Conservation (phyloP, 2,329 filamentous ascomycete species). For the Penicillium sclerotigenum region DNA sequence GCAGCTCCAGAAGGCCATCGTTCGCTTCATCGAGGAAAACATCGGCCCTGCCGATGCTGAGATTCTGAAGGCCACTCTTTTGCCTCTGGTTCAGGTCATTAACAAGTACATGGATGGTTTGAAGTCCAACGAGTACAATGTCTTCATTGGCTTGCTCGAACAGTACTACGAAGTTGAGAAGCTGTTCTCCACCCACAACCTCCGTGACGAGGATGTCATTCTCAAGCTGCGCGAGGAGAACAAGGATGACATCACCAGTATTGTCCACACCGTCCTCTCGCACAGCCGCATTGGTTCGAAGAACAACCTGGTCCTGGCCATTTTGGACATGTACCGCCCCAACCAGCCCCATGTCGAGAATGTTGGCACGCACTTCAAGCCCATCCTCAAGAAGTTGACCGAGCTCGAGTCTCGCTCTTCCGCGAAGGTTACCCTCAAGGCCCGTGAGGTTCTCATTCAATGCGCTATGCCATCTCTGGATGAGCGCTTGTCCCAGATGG, state of each 20-base stretch:
- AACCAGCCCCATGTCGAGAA: slow-evolving; percentile 90
- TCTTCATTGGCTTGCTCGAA: slow-evolving; percentile 75
- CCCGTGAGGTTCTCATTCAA: slow-evolving; percentile 94
- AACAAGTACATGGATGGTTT: slow-evolving; percentile 79
- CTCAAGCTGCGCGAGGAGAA: slow-evolving; percentile 92
- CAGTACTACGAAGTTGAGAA: slow-evolving; percentile 80
- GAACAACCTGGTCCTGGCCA: slow-evolving; percentile 87
- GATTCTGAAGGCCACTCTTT: slow-evolving; percentile 68
- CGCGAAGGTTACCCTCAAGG: slow-evolving; percentile 95
- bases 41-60: slow-evolving; percentile 69
- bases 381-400: slow-evolving; percentile 77
- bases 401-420: slow-evolving; percentile 84
- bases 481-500: slow-evolving; percentile 94
- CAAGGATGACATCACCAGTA: slow-evolving; percentile 82
- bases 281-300: slow-evolving; percentile 90
- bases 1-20: slow-evolving; percentile 75
- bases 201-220: slow-evolving; percentile 89
- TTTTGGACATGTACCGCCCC: slow-evolving; percentile 89
- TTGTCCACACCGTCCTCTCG: slow-evolving; percentile 86
- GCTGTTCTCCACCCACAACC: slow-evolving; percentile 79
- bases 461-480: slow-evolving; percentile 93
- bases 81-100: slow-evolving; percentile 74
- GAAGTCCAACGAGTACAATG: slow-evolving; percentile 82
- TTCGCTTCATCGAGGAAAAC: slow-evolving; percentile 86
- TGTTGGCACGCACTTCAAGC: slow-evolving; percentile 81